A percentile compares a stretch with the other conserved stretches of the same genome.
These are phyloP conservation scores for Podaxis pistillaris DNA, from an alignment of 768 basidiomycete genomes.

Conservation along the genomic window DNA sequence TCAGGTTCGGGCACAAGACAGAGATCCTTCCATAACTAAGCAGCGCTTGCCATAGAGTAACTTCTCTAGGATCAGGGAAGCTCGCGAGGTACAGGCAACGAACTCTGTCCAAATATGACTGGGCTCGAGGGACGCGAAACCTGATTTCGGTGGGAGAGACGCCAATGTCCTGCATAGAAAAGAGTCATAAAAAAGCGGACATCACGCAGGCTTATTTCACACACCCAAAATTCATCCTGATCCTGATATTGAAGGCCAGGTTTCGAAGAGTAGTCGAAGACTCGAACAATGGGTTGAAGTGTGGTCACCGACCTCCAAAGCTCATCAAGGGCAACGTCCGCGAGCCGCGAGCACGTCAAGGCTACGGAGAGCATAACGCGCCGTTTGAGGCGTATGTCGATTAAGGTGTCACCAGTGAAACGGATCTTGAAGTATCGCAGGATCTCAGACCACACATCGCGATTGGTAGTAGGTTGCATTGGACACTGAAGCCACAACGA, in stretches of 20 bases:
- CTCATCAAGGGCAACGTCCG: not conserved
- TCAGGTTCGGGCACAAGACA: not conserved
- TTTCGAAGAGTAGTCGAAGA: not conserved
- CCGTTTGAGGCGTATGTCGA: not conserved
- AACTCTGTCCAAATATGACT: not conserved
- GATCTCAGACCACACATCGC: not conserved
- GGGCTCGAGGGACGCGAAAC: not conserved
- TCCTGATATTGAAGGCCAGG: not conserved
- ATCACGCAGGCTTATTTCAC: not conserved
- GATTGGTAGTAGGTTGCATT: not conserved
- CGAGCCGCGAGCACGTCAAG: not conserved
- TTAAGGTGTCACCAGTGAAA: not conserved
- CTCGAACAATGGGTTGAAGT: not conserved
- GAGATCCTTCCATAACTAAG: too few relatives aligned
- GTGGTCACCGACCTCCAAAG: conserved; percentile 5
- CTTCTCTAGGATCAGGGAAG: not conserved
- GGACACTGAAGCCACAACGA: not conserved
- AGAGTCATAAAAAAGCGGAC: not conserved
- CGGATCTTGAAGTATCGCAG: not conserved
- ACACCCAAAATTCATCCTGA: not conserved
- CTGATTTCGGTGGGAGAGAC: not conserved
- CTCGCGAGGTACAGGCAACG: not conserved
- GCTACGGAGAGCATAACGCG: not conserved
- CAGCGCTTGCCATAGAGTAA: not conserved
- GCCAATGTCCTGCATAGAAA: not conserved